Base-by-base conservation (phyloP, 768 basidiomycete genomes). In the Ramaria rubella region DNA sequence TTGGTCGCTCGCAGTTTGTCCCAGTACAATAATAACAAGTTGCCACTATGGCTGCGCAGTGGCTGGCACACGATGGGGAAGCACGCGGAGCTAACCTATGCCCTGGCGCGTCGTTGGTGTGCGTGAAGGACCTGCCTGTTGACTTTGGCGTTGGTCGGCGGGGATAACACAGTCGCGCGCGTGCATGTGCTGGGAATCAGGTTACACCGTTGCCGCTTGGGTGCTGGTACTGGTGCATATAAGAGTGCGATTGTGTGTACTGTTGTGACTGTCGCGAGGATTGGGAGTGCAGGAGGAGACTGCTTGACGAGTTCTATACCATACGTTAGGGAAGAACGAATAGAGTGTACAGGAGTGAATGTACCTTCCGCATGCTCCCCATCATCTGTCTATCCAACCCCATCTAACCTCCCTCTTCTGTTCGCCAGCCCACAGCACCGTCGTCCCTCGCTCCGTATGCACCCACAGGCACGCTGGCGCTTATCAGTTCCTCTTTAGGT, bases 391-490 rank as follows among this genome's bases (percentile, higher is more conserved):
- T 19, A 91, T 81, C 62, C 82, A 84, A 27, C 83, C 80, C 89
- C 89, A 91, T 67, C 87, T 90, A 65, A 91, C 87, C 67, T 90
- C 87, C 54, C 81, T 76, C 69, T 83, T 86, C 34, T 81, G 61
- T 8, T 83, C 85, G 26, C 79, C 74, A 64, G 89, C 88, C 87
- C 91, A 94, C 6, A 88, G 67, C 4, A 94, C 90, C 65, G 94
- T 84, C 8, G 83, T 83, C 51, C 79, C 75, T 1, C 76, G 78
- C 60, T 85, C 86, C 60, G 86, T 83, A 34, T 86, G 72, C 17
- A 90, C 84, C 58, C 81, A 23, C 9, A 42, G n/a, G n/a, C n/a
- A n/a, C n/a, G n/a, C n/a, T n/a, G n/a, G n/a, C n/a, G n/a, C n/a
- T n/a, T n/a, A n/a, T n/a, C n/a, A n/a, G n/a, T n/a, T n/a, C n/a